Evolutionary conservation across 2,329 filamentous ascomycete species (phyloP).

Genomic region (Sclerotiophoma versabilis): DNA sequence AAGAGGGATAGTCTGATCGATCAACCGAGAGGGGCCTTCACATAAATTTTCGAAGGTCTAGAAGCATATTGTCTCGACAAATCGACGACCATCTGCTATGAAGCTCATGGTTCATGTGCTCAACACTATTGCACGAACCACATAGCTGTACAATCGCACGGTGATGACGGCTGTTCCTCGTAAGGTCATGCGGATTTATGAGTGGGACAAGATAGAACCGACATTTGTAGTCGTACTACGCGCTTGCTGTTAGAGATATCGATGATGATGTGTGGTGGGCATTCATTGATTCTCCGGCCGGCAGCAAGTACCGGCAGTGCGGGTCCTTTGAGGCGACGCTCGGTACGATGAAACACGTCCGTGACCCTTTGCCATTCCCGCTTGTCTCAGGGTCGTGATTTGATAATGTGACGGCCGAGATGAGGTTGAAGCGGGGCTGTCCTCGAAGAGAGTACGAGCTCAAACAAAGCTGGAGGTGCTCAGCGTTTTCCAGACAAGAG

Average conservation of each 20-base stretch:
- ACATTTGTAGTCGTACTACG: constrained; percentile 1
- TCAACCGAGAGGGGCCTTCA: neutral
- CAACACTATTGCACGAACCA: neutral
- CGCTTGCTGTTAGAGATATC: constrained; percentile 2
- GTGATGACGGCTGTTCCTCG: neutral
- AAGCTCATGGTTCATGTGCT: neutral
- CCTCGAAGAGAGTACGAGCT: constrained; percentile 5
- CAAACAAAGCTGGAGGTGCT: neutral
- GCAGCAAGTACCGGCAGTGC: constrained; percentile 19
- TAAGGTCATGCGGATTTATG: neutral
- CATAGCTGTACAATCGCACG: neutral
- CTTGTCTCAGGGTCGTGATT: constrained; percentile 29
- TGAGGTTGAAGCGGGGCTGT: constrained; percentile 4
- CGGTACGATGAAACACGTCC: constrained; percentile 33
- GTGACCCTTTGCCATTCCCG: constrained; percentile 28
- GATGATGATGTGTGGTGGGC: constrained; percentile 14
- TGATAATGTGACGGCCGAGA: neutral
- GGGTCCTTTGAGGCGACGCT: constrained; percentile 21
- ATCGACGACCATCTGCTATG: neutral
- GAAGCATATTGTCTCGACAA: neutral
- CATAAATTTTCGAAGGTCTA: neutral
- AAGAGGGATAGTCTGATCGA: neutral
- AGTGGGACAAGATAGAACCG: neutral
- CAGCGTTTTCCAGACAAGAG: neutral
- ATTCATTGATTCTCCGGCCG: constrained; percentile 12